A percentile compares a stretch with the other conserved stretches of the same genome.
These are phyloP conservation scores for Aleurites moluccanus DNA, from an alignment of 441 rosid species.

Conservation along the genomic window DNA sequence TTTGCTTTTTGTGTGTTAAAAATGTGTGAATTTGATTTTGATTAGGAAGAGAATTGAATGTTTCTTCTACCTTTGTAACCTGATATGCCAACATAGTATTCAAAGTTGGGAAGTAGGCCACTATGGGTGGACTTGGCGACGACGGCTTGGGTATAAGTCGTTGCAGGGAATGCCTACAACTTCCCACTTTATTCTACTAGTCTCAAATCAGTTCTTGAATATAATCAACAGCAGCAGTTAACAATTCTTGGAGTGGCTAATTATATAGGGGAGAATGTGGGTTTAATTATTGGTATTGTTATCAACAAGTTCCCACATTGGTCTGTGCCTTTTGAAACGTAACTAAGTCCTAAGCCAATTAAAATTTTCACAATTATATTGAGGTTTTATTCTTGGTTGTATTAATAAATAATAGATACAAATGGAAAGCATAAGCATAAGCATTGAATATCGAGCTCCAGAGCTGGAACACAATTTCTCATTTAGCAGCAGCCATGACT, in stretches of 20 bases:
- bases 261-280: conserved; percentile 90
- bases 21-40: too few species aligned
- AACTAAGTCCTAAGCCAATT: too few species aligned
- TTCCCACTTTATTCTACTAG: conserved; percentile 88
- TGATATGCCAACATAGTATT: conserved; percentile 58
- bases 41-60: too few species aligned
- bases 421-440: conserved; percentile 17
- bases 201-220: conserved; percentile 76
- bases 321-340: conserved; percentile 63
- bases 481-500: conserved; percentile 24
- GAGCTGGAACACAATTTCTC: conserved; percentile 35
- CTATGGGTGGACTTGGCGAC: conserved; percentile 98
- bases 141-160: conserved; percentile 79
- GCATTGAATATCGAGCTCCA: conserved; percentile 20
- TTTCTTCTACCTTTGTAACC: not conserved
- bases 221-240: conserved; percentile 77
- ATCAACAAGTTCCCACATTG: conserved; percentile 91
- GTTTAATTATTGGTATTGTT: conserved; percentile 75
- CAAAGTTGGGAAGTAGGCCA: conserved; percentile 82
- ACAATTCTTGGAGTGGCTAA: conserved; percentile 89
- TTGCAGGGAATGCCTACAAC: conserved; percentile 69
- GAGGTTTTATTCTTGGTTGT: not conserved
- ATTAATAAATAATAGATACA: not conserved
- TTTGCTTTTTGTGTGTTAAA: too few species aligned
- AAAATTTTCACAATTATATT: too few species aligned